Conservation (phyloP, 148 eudicot genomes). For the Heliamphora exappendiculata region DNA sequence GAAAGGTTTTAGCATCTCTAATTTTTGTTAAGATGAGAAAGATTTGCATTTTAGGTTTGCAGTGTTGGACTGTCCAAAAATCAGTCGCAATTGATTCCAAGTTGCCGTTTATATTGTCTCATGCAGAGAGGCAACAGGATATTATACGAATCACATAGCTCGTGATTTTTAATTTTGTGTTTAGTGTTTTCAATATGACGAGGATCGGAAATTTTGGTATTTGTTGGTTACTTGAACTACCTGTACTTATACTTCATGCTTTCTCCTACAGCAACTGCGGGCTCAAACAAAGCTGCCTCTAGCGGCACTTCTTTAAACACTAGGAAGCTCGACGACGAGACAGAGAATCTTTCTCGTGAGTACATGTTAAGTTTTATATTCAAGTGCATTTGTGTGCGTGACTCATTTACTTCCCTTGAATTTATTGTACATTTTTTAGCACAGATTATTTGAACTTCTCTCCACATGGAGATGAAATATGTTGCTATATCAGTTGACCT, state of each 20-base stretch:
- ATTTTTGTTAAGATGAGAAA: neutral
- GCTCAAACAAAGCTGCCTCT: conserved; percentile 88
- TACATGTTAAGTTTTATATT: conserved; percentile 10
- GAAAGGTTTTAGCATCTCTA: neutral
- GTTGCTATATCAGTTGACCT: too few species aligned
- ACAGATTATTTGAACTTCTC: neutral
- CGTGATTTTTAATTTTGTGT: neutral
- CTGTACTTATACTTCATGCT: conserved; percentile 5
- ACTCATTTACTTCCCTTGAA: neutral
- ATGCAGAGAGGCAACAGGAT: neutral
- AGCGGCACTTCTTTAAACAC: conserved; percentile 91
- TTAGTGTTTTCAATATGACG: neutral
- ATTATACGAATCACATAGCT: neutral
- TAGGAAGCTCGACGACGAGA: conserved; percentile 94
- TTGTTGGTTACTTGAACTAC: neutral
- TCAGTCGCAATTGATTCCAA: neutral
- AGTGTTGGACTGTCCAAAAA: neutral
- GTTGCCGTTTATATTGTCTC: neutral
- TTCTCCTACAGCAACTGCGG: conserved; percentile 65
- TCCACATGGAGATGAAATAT: neutral
- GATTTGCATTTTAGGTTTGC: neutral
- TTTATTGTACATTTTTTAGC: neutral
- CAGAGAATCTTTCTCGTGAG: conserved; percentile 90
- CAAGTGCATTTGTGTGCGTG: neutral
- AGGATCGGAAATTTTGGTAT: neutral